Evolutionary conservation across 148 eudicot species (phyloP).

Genomic region (Arctostaphylos glauca): DNA sequence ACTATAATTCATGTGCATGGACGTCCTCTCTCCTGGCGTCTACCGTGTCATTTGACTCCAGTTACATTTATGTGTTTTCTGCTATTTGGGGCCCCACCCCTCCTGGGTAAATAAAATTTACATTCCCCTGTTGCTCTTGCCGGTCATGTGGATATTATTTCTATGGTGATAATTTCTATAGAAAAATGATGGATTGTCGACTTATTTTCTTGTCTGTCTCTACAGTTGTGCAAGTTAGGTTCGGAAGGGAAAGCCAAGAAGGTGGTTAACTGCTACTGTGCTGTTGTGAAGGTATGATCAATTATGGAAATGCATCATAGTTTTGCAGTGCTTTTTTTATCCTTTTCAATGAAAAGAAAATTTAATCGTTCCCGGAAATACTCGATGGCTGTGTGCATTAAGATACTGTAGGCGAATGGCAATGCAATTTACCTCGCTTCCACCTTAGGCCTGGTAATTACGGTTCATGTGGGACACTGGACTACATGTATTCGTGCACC

Average conservation of each 20-base stretch:
- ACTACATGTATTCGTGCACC: not conserved
- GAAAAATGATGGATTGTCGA: not conserved
- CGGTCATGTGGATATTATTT: not conserved
- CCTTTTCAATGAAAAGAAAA: not conserved
- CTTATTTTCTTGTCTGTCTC: not conserved
- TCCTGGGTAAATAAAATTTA: not conserved
- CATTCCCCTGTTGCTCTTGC: not conserved
- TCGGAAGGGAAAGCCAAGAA: slow-evolving; percentile 43
- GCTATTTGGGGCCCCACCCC: not conserved
- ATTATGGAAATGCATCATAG: not conserved
- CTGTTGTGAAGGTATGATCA: slow-evolving; percentile 39
- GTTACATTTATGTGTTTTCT: not conserved
- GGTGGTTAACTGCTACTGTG: slow-evolving; percentile 44
- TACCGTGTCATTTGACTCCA: not conserved
- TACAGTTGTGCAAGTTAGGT: slow-evolving; percentile 44
- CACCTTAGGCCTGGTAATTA: not conserved
- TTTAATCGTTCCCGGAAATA: not conserved
- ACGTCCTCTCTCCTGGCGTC: not conserved
- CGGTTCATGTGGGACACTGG: not conserved
- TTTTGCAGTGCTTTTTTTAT: not conserved
- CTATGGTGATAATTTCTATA: not conserved
- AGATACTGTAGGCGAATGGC: not conserved
- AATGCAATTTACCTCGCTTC: not conserved
- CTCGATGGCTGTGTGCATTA: not conserved
- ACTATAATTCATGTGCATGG: not conserved